Base-by-base conservation (phyloP, 2,329 filamentous ascomycete genomes). In the Alternaria ventricosa region DNA sequence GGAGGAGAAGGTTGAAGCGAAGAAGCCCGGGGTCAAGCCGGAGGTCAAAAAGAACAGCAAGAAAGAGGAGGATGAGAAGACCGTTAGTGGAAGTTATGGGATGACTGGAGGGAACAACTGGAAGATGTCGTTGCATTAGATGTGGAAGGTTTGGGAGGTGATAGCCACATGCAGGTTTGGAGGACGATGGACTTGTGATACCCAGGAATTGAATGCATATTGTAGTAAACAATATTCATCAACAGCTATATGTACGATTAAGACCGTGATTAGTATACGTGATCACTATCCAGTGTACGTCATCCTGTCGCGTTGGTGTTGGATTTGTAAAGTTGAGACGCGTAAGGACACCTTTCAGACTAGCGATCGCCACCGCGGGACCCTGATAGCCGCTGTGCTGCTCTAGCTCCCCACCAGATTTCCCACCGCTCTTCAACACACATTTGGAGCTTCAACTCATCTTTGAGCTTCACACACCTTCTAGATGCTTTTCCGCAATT, bases 71-170 rank as follows among this genome's bases (percentile, higher is more conserved):
- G 71, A 75, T n/a, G 71, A 75, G 71, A 74, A 73, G 66, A 74
- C 74, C 1, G 71, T 75, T 51, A 76, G 73, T 68, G 75, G 75
- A 25, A 75, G 72, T 45, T 77, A 78, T 72, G 74, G 76, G n/a
- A 75, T 76, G 70, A 74, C 73, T 8, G 67, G 69, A 8, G 69
- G 71, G 2, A 72, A 66, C 53, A 68, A 66, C 30, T 77, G 73
- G 74, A 76, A 73, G 61, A 75, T 75, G 74, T 71, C 69, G 41
- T 59, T 77, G 61, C 61, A 70, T 49, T 63, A 60, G 44, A 10
- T 30, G 5, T 13, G 30, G 9, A 5, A 4, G 20, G 11, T 41
- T 9, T 53, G 15, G 20, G 6, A n/a, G 20, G 12, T 23, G 18
- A 51, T 51, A 2, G 13, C 11, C 27, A 22, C 5, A 10, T 47